phyloP scores from a whole-genome alignment of 75 land plant genomes.

The Selaginella moellendorffii region DNA sequence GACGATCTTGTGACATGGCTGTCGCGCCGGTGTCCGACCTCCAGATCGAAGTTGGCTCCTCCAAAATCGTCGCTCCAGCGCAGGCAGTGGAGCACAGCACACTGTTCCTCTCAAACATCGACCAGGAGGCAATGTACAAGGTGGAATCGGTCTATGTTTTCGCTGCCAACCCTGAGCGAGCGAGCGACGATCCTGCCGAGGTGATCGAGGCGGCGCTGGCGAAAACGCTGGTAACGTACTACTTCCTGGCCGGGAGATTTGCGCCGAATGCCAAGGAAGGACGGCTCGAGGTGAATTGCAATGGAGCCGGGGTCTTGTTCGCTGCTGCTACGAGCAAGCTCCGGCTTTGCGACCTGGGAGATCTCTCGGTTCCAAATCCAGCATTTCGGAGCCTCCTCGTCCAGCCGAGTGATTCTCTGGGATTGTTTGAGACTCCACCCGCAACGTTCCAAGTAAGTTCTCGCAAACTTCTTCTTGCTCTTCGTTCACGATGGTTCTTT shows the following conservation, averaged over 20 bases:
- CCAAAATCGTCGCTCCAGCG: not conserved
- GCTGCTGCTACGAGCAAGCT: constrained; percentile 24
- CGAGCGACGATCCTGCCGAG: not conserved
- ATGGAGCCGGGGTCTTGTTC: constrained; percentile 34
- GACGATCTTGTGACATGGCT: too few relatives aligned
- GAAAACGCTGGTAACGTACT: not conserved
- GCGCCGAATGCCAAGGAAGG: not conserved
- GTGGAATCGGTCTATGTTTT: not conserved
- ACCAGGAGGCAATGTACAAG: constrained; percentile 1
- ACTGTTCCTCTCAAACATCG: not conserved
- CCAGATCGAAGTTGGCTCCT: not conserved
- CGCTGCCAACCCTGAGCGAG: not conserved
- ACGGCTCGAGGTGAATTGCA: constrained; percentile 1
- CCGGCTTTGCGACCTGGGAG: constrained; percentile 36
- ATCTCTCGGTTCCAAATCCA: constrained; percentile 36
- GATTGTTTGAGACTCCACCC: not conserved
- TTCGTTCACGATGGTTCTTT: not conserved
- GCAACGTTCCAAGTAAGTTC: not conserved
- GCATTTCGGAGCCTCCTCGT: constrained; percentile 24
- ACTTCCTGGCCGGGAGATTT: constrained; percentile 6
- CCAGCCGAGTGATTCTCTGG: not conserved
- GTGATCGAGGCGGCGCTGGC: not conserved
- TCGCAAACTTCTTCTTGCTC: too few relatives aligned
- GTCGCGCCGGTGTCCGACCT: not conserved
- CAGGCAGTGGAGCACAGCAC: not conserved